phyloP scores from a whole-genome alignment of 2,329 filamentous ascomycete species.

The Basipetospora chlamydospora region DNA sequence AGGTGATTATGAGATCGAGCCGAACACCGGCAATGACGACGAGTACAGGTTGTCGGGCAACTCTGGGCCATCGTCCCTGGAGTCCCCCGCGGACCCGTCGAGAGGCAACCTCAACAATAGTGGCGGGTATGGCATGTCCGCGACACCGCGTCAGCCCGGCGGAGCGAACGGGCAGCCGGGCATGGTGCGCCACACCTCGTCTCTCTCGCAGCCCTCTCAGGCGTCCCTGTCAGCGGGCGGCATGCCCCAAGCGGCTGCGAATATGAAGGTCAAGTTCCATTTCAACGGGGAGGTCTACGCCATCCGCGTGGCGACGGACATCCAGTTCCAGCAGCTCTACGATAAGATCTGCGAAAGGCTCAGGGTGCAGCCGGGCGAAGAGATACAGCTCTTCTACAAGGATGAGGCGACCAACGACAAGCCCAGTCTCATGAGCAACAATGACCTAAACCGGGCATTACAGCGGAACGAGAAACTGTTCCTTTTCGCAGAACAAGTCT shows the following conservation, averaged over 20 bases:
- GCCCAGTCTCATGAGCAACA: conserved; percentile 60
- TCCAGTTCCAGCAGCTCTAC: conserved; percentile 61
- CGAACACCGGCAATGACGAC: conserved; percentile 58
- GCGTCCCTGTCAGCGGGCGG: conserved; percentile 24
- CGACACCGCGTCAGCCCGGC: conserved; percentile 28
- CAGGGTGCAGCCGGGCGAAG: conserved; percentile 54
- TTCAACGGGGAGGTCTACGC: conserved; percentile 87
- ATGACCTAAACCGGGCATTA: conserved; percentile 68
- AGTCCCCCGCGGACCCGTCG: conserved; percentile 46
- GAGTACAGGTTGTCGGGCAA: conserved; percentile 62
- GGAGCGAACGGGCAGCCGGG: conserved; percentile 22
- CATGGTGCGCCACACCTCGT: conserved; percentile 29
- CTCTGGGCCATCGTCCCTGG: conserved; percentile 52
- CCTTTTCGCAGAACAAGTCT: conserved; percentile 49
- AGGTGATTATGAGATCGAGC: conserved; percentile 87
- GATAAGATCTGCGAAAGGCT: conserved; percentile 76
- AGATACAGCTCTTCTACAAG: conserved; percentile 69
- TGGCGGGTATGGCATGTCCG: conserved; percentile 38
- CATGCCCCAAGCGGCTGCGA: conserved; percentile 16
- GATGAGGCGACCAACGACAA: conserved; percentile 68
- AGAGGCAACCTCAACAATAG: conserved; percentile 46
- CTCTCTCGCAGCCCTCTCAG: conserved; percentile 37
- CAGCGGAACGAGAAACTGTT: conserved; percentile 78
- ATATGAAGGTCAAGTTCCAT: conserved; percentile 89
- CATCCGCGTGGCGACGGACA: conserved; percentile 72